Conservation (phyloP, 768 basidiomycete species). For the Lactarius sanguifluus region DNA sequence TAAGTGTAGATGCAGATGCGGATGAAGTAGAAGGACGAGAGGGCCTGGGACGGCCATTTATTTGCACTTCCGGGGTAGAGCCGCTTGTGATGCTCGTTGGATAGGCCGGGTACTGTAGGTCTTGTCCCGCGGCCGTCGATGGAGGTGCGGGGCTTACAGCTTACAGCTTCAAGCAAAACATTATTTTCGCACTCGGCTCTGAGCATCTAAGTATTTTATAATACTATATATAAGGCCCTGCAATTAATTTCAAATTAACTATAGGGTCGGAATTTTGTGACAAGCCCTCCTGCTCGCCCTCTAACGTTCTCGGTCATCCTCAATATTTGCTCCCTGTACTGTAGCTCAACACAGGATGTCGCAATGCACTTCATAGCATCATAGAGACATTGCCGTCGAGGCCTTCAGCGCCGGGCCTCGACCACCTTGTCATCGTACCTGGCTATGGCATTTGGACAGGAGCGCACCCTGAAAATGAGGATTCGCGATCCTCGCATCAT, state of each 20-base stretch:
- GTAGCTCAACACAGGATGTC: slow-evolving; percentile 29
- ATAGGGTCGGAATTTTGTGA: no score
- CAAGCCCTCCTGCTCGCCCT: slow-evolving; percentile 44
- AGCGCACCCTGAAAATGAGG: slow-evolving; percentile 53
- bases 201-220: rapidly evolving
- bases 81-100: slow-evolving; percentile 7
- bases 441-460: slow-evolving; percentile 91
- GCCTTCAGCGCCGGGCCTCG: slow-evolving; percentile 40
- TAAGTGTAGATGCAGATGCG: slow-evolving; percentile 13
- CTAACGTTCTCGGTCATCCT: slow-evolving; percentile 53
- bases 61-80: slow-evolving; percentile 33
- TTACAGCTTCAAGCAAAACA: no score
- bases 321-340: slow-evolving; percentile 51
- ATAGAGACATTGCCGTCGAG: slow-evolving; percentile 7
- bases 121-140: no score
- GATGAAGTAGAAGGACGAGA: no score
- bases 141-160: no score
- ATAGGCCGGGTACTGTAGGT: no score
- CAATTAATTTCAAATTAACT: no score
- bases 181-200: no score
- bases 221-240: no score
- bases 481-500: slow-evolving; percentile 80
- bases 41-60: no score
- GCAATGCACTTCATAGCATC: slow-evolving; percentile 19
- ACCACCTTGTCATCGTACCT: slow-evolving; percentile 83